These are phyloP conservation scores for Thymus quinquecostatus DNA, from an alignment of 257 asterid species.

Conservation along the genomic window DNA sequence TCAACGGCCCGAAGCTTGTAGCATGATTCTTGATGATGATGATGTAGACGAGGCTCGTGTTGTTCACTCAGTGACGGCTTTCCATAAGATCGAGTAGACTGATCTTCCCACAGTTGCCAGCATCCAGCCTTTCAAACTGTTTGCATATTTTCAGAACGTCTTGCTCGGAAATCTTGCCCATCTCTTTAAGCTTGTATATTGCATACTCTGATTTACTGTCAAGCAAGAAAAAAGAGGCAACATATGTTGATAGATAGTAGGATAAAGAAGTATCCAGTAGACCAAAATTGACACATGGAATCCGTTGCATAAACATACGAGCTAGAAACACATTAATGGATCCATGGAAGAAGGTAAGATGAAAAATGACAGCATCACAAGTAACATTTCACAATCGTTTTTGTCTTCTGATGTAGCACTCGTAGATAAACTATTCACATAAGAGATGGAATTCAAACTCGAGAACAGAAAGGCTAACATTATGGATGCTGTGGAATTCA, in stretches of 20 bases:
- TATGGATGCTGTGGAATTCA: too few relatives aligned
- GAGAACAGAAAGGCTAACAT: neutral
- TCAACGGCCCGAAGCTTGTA: neutral
- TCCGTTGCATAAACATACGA: neutral
- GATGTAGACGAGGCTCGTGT: neutral
- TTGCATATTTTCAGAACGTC: constrained; percentile 73
- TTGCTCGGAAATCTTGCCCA: constrained; percentile 77
- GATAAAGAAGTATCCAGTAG: neutral
- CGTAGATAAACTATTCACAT: too few relatives aligned
- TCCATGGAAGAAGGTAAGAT: neutral
- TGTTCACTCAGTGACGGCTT: constrained; percentile 41
- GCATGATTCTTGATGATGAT: neutral
- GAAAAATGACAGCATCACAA: neutral
- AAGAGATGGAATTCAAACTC: neutral
- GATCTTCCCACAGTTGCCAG: constrained; percentile 87
- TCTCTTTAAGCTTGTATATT: constrained; percentile 89
- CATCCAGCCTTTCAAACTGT: constrained; percentile 80
- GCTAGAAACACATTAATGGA: neutral
- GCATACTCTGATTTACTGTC: constrained; percentile 85
- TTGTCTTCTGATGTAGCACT: neutral
- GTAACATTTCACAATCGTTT: neutral
- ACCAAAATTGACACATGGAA: neutral
- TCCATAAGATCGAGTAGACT: constrained; percentile 80
- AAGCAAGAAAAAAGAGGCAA: neutral
- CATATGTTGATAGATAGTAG: neutral